Evolutionary conservation across 495 filamentous ascomycete species (phyloP), one percentile per base, ranked within the genome.

Genomic region (Hyaloscypha hepaticicola): DNA sequence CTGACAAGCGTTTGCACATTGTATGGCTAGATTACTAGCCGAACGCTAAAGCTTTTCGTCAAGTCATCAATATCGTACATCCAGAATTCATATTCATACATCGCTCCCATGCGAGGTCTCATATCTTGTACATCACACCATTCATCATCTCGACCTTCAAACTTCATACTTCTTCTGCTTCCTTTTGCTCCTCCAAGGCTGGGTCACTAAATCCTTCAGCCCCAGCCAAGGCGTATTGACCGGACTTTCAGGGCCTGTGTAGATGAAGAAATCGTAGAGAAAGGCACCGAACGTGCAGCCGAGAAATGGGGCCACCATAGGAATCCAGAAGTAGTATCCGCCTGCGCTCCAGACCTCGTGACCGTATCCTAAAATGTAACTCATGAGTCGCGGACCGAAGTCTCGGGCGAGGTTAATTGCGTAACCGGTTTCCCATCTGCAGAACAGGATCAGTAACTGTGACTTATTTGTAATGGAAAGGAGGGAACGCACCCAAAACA

Each of bases 331-430:
- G 38, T 70, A 70, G 29, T 70, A 67, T 5, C 75, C 76, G 0
- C 87, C 68, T 1, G 85, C 85, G 14, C 72, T 72, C 84, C 85
- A 89, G 0, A 89, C 87, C 50, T 85, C 81, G 53, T 74, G 74
- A 1, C 85, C 86, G 72, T 89, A 88, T 4, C 86, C 87, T 31
- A 89, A 65, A 69, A 82, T 77, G 68, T 86, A 89, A 2, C 81
- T 78, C 50, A 86, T 78, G 16, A 88, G 72, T 8, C 87, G 72
- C 0, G 86, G 86, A 0, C 87, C 87, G 73, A 88, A 88, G 60
- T 90, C 87, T 58, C 87, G 73, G 2, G 86, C 87, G 22, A 87
- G 74, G 65, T 89, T 89, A 33, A 89, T 87, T 5, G 87, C 85
- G 72, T 88, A 89, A 6, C 87, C 86, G 5, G 86, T 89, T 69